phyloP scores from a whole-genome alignment of 2,329 filamentous ascomycete species.

The Ramichloridium luteum region DNA sequence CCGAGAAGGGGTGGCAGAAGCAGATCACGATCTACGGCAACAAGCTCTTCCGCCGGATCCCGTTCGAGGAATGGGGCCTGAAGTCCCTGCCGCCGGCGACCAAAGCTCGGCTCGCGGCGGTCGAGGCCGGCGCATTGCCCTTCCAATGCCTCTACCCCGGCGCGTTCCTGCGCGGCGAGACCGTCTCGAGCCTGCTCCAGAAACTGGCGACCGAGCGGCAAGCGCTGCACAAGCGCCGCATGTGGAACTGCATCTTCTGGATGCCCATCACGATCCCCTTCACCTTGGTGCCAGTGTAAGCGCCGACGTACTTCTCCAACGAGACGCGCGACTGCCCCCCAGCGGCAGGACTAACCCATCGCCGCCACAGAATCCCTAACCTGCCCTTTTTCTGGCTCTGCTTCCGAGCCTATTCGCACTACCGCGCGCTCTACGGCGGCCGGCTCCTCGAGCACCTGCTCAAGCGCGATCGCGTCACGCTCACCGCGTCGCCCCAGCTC shows the following conservation, averaged over 20 bases:
- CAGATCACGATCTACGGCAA: constrained; percentile 80
- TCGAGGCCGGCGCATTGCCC: constrained; percentile 49
- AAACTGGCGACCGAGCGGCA: constrained; percentile 70
- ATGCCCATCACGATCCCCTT: constrained; percentile 78
- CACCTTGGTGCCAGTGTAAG: constrained; percentile 74
- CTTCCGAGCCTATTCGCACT: constrained; percentile 87
- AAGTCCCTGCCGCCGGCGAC: constrained; percentile 85
- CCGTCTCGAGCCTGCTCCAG: constrained; percentile 52
- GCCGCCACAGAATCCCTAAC: constrained; percentile 69
- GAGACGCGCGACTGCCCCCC: too few species aligned
- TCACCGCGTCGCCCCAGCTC: constrained; percentile 54
- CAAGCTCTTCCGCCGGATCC: constrained; percentile 69
- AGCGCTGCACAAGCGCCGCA: constrained; percentile 58
- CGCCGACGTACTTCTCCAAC: too few species aligned
- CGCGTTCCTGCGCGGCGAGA: constrained; percentile 50
- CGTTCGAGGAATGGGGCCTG: constrained; percentile 94
- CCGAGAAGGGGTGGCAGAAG: constrained; percentile 63
- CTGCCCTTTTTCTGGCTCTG: constrained; percentile 92
- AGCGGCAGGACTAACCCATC: too few species aligned
- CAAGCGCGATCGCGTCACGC: constrained; percentile 55
- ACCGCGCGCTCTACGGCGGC: constrained; percentile 72
- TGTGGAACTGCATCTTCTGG: constrained; percentile 69
- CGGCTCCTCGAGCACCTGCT: constrained; percentile 74
- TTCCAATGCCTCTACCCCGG: constrained; percentile 51
- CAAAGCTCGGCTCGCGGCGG: constrained; percentile 50